These are phyloP conservation scores for Coleophoma cylindrospora DNA, from an alignment of 2,329 filamentous ascomycete genomes.

Conservation along the genomic window DNA sequence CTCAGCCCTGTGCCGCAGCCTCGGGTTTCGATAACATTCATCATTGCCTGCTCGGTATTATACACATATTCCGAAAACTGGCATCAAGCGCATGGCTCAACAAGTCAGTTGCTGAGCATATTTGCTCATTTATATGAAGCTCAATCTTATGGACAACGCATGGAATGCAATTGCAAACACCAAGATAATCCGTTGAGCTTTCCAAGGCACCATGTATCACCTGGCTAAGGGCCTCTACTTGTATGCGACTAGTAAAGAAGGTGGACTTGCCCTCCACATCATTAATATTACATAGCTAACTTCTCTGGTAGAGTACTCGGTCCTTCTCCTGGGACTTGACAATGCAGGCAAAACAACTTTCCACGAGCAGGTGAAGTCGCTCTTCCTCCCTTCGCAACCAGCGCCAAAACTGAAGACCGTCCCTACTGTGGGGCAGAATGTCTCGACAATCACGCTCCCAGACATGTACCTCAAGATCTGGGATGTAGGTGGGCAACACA, in stretches of 20 bases:
- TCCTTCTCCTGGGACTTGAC: conserved; percentile 93
- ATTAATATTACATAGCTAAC: neutral
- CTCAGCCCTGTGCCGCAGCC: neutral
- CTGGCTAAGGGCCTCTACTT: conserved; percentile 92
- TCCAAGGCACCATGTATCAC: conserved; percentile 73
- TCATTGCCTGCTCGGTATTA: too few species aligned
- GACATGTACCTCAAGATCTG: conserved; percentile 98
- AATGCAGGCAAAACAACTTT: conserved; percentile 98
- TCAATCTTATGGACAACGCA: too few species aligned
- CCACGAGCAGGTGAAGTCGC: conserved; percentile 90
- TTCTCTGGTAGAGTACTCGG: conserved; percentile 72
- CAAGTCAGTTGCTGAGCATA: too few species aligned
- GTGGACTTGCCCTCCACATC: conserved; percentile 36
- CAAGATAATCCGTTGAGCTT: neutral
- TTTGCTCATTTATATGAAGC: too few species aligned
- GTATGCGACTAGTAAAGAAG: conserved; percentile 95
- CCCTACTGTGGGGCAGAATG: conserved; percentile 95
- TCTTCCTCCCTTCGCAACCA: conserved; percentile 63
- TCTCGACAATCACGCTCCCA: conserved; percentile 82
- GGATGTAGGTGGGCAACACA: conserved; percentile 94
- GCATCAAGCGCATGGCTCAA: neutral
- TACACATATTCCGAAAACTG: neutral
- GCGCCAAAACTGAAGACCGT: conserved; percentile 78
- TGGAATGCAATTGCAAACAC: too few species aligned
- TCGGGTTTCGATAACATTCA: neutral